Percentiles rank a stretch among this genome's conserved stretches.
These are phyloP conservation scores for Metarhizium guizhouense DNA, from an alignment of 2,329 filamentous ascomycete genomes.

Conservation along the genomic window DNA sequence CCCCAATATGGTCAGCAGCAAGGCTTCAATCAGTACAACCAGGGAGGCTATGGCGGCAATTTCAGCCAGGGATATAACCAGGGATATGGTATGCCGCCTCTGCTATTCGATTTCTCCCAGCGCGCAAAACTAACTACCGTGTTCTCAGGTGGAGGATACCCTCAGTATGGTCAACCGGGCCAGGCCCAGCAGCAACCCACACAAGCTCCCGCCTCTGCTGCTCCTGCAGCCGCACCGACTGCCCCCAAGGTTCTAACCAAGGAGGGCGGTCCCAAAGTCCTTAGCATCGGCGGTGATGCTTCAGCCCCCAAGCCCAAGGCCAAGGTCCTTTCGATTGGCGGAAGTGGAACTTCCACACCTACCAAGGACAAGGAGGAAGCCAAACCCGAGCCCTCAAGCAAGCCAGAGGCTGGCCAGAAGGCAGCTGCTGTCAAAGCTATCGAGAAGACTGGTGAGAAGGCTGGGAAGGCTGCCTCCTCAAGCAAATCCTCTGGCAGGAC, in stretches of 20 bases:
- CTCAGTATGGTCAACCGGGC: constrained; percentile 41
- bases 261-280: constrained; percentile 52
- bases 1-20: constrained; percentile 43
- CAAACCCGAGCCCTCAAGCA: constrained; percentile 38
- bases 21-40: constrained; percentile 43
- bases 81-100: constrained; percentile 27
- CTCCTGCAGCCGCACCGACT: constrained; percentile 20
- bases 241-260: constrained; percentile 32
- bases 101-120: neutral
- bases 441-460: constrained; percentile 72
- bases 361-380: constrained; percentile 37
- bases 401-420: constrained; percentile 68
- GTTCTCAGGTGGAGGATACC: constrained; percentile 38
- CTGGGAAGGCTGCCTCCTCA: constrained; percentile 29
- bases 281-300: constrained; percentile 57
- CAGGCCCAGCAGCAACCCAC: constrained; percentile 25
- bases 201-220: constrained; percentile 38
- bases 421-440: constrained; percentile 82
- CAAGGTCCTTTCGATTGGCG: constrained; percentile 37
- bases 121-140: neutral
- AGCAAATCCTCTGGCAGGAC: constrained; percentile 55
- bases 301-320: constrained; percentile 45
- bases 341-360: constrained; percentile 23
- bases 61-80: constrained; percentile 42
- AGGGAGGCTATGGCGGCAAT: constrained; percentile 39